These are phyloP conservation scores for Talaromyces amestolkiae DNA, from an alignment of 2,329 filamentous ascomycete genomes.

Conservation along the genomic window DNA sequence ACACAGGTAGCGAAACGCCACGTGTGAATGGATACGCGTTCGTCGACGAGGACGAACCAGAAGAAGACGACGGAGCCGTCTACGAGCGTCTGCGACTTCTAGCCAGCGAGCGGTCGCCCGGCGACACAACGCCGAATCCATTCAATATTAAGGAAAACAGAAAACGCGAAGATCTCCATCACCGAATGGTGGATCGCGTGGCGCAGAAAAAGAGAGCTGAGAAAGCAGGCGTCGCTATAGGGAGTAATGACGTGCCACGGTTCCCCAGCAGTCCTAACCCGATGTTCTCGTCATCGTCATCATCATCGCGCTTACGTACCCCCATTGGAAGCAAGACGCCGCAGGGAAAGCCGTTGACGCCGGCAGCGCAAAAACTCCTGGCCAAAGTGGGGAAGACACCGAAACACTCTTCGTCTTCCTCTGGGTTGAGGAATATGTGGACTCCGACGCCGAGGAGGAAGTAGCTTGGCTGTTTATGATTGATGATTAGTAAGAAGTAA, in stretches of 20 bases:
- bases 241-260: slow-evolving; percentile 36
- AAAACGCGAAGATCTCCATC: slow-evolving; percentile 75
- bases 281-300: slow-evolving; percentile 35
- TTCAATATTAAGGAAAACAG: slow-evolving; percentile 76
- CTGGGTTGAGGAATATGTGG: slow-evolving; percentile 38
- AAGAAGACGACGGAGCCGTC: slow-evolving; percentile 49
- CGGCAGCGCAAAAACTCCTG: slow-evolving; percentile 45
- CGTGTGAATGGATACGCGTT: slow-evolving; percentile 91
- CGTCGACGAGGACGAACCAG: slow-evolving; percentile 70
- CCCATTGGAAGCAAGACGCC: slow-evolving; percentile 20
- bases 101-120: slow-evolving; percentile 32
- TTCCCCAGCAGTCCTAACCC: slow-evolving; percentile 39
- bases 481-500: not conserved
- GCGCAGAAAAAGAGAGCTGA: slow-evolving; percentile 67
- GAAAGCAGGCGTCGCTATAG: slow-evolving; percentile 49
- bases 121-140: slow-evolving; percentile 62
- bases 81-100: slow-evolving; percentile 30
- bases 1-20: slow-evolving; percentile 72
- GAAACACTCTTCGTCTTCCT: slow-evolving; percentile 22
- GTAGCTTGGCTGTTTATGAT: not conserved
- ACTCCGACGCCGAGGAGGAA: slow-evolving; percentile 31
- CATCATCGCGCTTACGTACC: slow-evolving; percentile 22
- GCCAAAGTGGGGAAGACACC: slow-evolving; percentile 37
- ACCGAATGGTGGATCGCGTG: slow-evolving; percentile 81
- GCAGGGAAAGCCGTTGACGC: slow-evolving; percentile 39